Evolutionary conservation across 140 eudicot species (phyloP), one percentile per base, ranked within the genome.

Genomic region (Bidens hawaiensis): DNA sequence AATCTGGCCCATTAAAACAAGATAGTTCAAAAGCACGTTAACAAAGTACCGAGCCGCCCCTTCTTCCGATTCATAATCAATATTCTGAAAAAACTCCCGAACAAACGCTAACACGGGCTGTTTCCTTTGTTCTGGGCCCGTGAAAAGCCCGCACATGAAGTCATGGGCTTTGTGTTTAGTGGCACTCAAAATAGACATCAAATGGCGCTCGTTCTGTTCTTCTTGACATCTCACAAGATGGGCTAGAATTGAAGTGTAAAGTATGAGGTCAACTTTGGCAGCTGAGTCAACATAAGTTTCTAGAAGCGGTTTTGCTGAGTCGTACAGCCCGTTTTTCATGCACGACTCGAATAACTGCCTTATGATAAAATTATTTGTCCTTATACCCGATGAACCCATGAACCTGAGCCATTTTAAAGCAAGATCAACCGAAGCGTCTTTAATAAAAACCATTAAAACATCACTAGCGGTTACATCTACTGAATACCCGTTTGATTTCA

Each of bases 161-260:
- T 72, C 43, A 33, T 93, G 99, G 18, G 96, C 96, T 67, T 93
- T 88, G 53, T 93, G 99, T 15, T 81, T 83, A 17, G 96, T 88
- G 46, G 84, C 76, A 57, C 94, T 70, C 53, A 93, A 73, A 69
- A 93, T 88, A 1, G 88, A 83, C 99, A 93, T 93, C 75, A 93
- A 64, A 69, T 85, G 89, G 64, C 79, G 78, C 80, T 93, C 99
- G 6, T 73, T 78, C 60, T 66, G 59, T 87, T 93, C 99, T 13
- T 93, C 95, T 75, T 93, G 99, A 72, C 99, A 93, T 79, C 99
- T 85, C 14, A 93, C 95, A 1, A 93, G 86, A 81, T 88, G 87
- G 40, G 96, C 99, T 27, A 93, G 74, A 62, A 93, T 88, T 2
- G 99, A 93, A 0, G 96, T 93, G 88, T 93, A 93, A 48, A 93